Base-by-base conservation (phyloP, 139 green algal species). In the Micractinium sp. region DNA sequence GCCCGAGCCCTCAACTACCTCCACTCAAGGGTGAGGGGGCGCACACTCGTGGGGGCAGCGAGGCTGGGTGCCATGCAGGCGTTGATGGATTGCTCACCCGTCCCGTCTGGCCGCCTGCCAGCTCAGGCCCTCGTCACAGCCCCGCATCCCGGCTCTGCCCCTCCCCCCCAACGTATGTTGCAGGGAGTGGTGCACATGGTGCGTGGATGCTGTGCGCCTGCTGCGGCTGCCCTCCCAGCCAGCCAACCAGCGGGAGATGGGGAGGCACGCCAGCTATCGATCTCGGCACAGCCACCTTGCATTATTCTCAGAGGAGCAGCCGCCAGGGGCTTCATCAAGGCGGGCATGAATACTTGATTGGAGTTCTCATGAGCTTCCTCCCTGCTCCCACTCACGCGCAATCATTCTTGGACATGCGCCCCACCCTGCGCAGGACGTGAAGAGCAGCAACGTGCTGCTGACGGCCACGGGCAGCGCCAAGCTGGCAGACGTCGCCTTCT, bases 1-100 rank as follows among this genome's bases (percentile, higher is more conserved):
- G 79, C 79, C 79, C 60, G 60, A 15, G 79, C 47, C 79, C 79
- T 85, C 41, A 85, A 85, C 79, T 85, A 47, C 79, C 79, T 85
- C 15, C 79, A 85, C 79, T 85, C 79, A 3, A 31, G 69, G 79
- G 79, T 66, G 15, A 25, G 25, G 35, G 9, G 16, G 75, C 63
- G 22, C 9, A 23, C 22, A 27, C 7, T 71, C 53, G 76, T 5
- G 38, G 39, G 19, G 19, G 1, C 19, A 35, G 36, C 5, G 19
- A 25, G 77, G 19, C 18, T 66, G 33, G 0, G 33, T 63, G 3
- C 77, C 4, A 16, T 35, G 77, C 75, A 83, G 16, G 53, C 7
- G 16, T 7, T 61, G 63, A 5, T 71, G 19, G 12, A 25, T 66
- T 71, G 63, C 22, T 25, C 20, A 2, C 14, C 63, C 63, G n/a